Evolutionary conservation across 2,329 filamentous ascomycete genomes (phyloP), one percentile per base, ranked within the genome.

Genomic region (Penicillium sp.): DNA sequence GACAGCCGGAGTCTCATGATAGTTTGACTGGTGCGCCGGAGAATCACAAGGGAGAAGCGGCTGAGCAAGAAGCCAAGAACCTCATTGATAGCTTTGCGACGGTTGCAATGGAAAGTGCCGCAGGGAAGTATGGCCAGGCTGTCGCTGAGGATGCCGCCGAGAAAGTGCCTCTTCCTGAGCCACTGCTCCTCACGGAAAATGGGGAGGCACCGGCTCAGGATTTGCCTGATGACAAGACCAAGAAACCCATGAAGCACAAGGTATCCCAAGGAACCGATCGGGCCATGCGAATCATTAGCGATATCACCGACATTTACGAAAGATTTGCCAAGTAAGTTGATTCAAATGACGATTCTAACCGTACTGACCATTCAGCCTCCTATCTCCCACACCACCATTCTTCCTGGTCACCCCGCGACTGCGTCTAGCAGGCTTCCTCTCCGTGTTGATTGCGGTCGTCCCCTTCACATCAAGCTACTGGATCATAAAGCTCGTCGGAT

Each of bases 31-130:
- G 85, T 1, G 85, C 84, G 0, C 82, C 85, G 0, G 85, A 93
- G 60, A 84, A 84, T 46, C 76, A 88, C 62, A 82, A 86, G 57
- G 86, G 86, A 16, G 86, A 92, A 59, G 84, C 85, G 0, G 84
- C 87, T 1, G 86, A 93, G 60, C 78, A 84, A 44, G 86, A 93
- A 59, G 86, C 86, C 2, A 81, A 75, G 46, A 89, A 86, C 56
- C 82, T 93, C 44, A 81, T 92, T 46, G 84, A 82, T 43, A 78
- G 80, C 23, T 79, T 92, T 38, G 77, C 81, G 6, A 74, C 77
- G 12, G 77, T 92, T 7, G 82, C 84, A 1, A 65, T 92, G 17
- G 82, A 82, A 37, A 85, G 82, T 50, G 85, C 84, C 2, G 79
- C 81, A 0, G 85, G 84, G 0, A 87, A 87, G 57, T 79, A 88